Base-by-base conservation (phyloP, 352 stramenopile genomes). In the Salisapilia sapeloensis region DNA sequence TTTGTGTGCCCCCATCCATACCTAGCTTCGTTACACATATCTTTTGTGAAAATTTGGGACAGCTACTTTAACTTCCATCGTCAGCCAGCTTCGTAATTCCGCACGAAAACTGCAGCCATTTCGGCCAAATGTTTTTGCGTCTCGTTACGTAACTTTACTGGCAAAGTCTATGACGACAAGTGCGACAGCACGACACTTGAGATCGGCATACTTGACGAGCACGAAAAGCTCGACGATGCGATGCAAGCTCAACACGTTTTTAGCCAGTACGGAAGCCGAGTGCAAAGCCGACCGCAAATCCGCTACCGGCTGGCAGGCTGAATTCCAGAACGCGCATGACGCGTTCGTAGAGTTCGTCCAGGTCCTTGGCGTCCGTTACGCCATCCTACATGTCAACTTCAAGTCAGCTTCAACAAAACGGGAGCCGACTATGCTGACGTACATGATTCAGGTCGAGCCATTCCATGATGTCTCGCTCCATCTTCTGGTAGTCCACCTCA, bases 401-500 rank as follows among this genome's bases (percentile, higher is more conserved):
- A n/a, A 9, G 28, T 4, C 12, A 37, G 33, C 13, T 16, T 7
- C 16, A 42, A 13, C 21, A 21, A 41, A 22, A 44, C 10, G 6
- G 18, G 40, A 25, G 12, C 13, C 34, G 5, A 26, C 11, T 2
- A 40, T 30, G 19, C 11, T 2, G 19, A 31, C 9, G 14, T 37
- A 86, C 71, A 60, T 89, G 64, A 46, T 86, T 81, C 20, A 83
- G 56, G 29, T 94, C 74, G 17, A 91, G 50, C 27, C 71, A 62
- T 16, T 45, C 54, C 40, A 59, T 64, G 18, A 85, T 29, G 40
- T 92, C 72, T 4, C 72, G 53, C 46, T 85, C 56, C 29, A 97
- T 47, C 46, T 95, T 93, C 33, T 79, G 67, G 65, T 92, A 94
- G 55, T 97, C 65, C 13, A 97, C 69, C 36, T 84, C 46, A 30